Base-by-base conservation (phyloP, 1,284 basidiomycete species). In the Grifola frondosa region DNA sequence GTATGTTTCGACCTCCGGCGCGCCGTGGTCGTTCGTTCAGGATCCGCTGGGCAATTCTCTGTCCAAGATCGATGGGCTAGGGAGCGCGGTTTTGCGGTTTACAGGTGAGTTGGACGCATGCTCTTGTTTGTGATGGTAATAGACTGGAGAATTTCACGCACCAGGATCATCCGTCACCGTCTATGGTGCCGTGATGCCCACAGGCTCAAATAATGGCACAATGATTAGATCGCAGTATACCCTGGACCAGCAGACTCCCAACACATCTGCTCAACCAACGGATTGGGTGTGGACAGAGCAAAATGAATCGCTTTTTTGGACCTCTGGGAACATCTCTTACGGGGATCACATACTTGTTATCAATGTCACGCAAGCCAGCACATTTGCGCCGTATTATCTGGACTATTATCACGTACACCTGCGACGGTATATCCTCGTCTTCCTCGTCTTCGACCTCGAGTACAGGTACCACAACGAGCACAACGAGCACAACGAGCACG, bases 1-100 rank as follows among this genome's bases (percentile, higher is more conserved):
- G 11, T 49, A 36, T 15, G 47, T 45, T 19, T 49, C 47, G 43
- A 45, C 44, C 32, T 42, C 42, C 10, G 17, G 29, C 17, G 40
- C 42, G 22, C 30, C 39, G 2, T 49, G 47, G 47, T 23, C 36
- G 36, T 32, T 49, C 30, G 36, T 42, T 4, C 37, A 46, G 29
- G 40, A 40, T 20, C n/a, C n/a, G n/a, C n/a, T n/a, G n/a, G 32
- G 23, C 16, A 46, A 46, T 40, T 45, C 43, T 13, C 32, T 49
- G 43, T 39, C 47, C 20, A 45, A 20, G 32, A 40, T 37, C 19
- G 36, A 42, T 28, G 30, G 43, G 4, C 29, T 37, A 15, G 44
- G 40, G 8, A 44, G 48, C 6, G 44, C 30, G 25, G 40, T 45
- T 11, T 46, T 46, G 17, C 48, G 40, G 9, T 42, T 49, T 26